These are phyloP conservation scores for Salix brachista DNA, from an alignment of 345 rosid species.

Conservation along the genomic window DNA sequence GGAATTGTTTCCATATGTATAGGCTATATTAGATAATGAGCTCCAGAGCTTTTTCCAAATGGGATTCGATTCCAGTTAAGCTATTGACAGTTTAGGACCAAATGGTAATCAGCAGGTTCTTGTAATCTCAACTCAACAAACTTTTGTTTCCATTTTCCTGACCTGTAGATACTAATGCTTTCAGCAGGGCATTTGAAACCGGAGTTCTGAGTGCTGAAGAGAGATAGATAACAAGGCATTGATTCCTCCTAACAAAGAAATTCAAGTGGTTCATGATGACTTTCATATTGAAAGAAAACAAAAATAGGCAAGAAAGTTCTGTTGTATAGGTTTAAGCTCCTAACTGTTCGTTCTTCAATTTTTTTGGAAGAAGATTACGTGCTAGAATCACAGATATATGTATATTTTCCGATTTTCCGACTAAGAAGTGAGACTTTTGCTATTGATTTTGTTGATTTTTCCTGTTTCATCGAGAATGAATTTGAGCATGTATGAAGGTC, in stretches of 20 bases:
- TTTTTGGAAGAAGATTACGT: conserved; percentile 43
- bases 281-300: conserved; percentile 19
- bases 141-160: not conserved
- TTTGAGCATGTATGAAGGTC: not conserved
- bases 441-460: conserved; percentile 6
- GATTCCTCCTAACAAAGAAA: conserved; percentile 26
- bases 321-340: conserved; percentile 57
- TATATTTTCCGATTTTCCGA: conserved; percentile 28
- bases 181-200: conserved; percentile 59
- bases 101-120: conserved; percentile 39
- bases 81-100: conserved; percentile 50
- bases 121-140: not conserved
- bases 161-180: not conserved
- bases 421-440: conserved; percentile 15
- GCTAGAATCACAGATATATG: conserved; percentile 32
- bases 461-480: conserved; percentile 15
- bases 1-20: conserved; percentile 6
- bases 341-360: conserved; percentile 41
- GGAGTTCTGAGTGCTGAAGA: conserved; percentile 42
- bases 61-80: conserved; percentile 66
- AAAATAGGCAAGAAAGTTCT: conserved; percentile 4
- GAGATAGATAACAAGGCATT: not conserved
- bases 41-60: conserved; percentile 68
- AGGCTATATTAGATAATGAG: conserved; percentile 63
- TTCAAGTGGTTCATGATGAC: conserved; percentile 28